These are phyloP conservation scores for Hypoxylon intermedium DNA, from an alignment of 495 filamentous ascomycete species.

Conservation along the genomic window DNA sequence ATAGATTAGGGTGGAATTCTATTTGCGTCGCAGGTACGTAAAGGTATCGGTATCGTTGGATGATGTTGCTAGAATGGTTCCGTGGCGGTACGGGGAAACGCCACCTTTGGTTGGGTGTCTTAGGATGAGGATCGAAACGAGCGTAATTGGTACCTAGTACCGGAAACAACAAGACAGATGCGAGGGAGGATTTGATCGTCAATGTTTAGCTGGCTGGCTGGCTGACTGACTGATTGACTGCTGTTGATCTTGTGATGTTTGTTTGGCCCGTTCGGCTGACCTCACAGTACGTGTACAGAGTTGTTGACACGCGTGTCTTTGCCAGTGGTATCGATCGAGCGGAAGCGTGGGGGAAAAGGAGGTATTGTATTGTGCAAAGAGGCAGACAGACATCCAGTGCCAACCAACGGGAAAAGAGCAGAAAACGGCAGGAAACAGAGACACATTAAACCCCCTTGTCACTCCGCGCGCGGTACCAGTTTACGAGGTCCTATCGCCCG, in stretches of 20 bases:
- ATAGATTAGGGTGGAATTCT: constrained; percentile 1
- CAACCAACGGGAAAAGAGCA: not conserved
- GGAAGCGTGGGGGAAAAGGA: not conserved
- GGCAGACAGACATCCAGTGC: not conserved
- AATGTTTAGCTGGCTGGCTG: constrained; percentile 8
- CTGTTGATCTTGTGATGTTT: constrained; percentile 27
- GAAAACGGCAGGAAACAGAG: not conserved
- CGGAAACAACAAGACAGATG: constrained; percentile 30
- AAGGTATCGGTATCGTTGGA: constrained; percentile 23
- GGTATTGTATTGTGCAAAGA: not conserved
- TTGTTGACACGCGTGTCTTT: constrained; percentile 15
- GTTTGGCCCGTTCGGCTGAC: constrained; percentile 11
- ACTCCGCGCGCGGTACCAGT: not conserved
- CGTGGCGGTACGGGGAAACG: constrained; percentile 17
- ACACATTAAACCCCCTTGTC: not conserved
- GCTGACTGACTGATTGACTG: constrained; percentile 17
- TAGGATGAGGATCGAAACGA: constrained; percentile 55
- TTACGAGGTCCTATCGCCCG: constrained; percentile 29
- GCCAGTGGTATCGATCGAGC: not conserved
- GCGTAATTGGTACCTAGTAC: constrained; percentile 67
- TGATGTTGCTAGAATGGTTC: constrained; percentile 15
- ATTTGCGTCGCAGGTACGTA: constrained; percentile 19
- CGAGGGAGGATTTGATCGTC: constrained; percentile 10
- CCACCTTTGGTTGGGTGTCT: constrained; percentile 2
- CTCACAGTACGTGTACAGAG: constrained; percentile 18